A percentile compares a stretch with the other conserved stretches of the same genome.
phyloP scores from a whole-genome alignment of 78 protist species.

The Anaeramoeba flamelloides region DNA sequence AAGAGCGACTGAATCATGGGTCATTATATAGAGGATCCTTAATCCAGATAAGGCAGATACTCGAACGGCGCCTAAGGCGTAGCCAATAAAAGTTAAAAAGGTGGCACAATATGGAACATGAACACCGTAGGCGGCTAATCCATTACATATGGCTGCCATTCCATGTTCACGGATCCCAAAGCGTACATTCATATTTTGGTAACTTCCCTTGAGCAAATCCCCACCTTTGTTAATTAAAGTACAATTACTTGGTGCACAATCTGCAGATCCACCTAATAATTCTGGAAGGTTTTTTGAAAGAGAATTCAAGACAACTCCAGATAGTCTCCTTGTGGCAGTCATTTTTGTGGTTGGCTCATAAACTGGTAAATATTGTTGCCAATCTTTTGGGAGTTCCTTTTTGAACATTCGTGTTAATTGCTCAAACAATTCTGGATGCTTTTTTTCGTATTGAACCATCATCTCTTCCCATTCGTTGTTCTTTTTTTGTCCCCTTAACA shows the following conservation, averaged over 20 bases:
- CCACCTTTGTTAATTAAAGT: constrained; percentile 44
- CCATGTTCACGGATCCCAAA: constrained; percentile 99
- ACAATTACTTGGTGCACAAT: constrained; percentile 67
- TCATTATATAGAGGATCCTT: constrained; percentile 72
- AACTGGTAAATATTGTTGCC: background rate
- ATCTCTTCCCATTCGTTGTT: background rate
- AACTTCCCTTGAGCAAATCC: constrained; percentile 38
- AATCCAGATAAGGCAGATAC: constrained; percentile 70
- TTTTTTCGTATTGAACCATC: background rate
- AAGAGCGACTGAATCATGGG: constrained; percentile 97
- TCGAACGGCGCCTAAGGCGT: constrained; percentile 71
- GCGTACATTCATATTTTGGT: constrained; percentile 65
- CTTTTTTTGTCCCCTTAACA: too few species aligned
- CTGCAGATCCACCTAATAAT: constrained; percentile 88
- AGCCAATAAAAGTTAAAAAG: constrained; percentile 83
- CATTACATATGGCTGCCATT: constrained; percentile 94
- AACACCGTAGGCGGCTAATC: constrained; percentile 69
- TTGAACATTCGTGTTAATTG: background rate
- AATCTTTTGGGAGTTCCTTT: background rate
- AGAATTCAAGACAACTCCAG: constrained; percentile 35
- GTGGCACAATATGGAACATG: constrained; percentile 81
- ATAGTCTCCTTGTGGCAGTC: constrained; percentile 26
- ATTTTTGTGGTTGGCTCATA: too few species aligned
- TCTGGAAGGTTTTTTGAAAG: constrained; percentile 45
- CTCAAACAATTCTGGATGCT: background rate